phyloP scores from a whole-genome alignment of 179 eudicot species.

The Beta corolliflora region DNA sequence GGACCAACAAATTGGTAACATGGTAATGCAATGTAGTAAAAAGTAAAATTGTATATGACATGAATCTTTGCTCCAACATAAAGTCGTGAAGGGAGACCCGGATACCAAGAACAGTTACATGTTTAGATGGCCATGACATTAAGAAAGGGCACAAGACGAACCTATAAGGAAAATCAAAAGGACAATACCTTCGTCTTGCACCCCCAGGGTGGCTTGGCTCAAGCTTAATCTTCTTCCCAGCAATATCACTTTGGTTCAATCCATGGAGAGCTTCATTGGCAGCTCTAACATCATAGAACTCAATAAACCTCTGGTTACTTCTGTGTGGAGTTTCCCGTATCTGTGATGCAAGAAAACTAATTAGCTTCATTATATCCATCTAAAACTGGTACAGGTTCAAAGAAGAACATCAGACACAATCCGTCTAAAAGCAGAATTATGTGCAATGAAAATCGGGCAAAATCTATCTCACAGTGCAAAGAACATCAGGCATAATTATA shows the following conservation, averaged over 20 bases:
- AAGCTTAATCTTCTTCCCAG: slow-evolving; percentile 54
- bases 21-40: too few relatives aligned
- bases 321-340: slow-evolving; percentile 51
- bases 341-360: slow-evolving; percentile 35
- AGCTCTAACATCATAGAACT: slow-evolving; percentile 71
- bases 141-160: background rate
- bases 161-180: background rate
- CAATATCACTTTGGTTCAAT: slow-evolving; percentile 54
- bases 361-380: background rate
- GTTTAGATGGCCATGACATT: background rate
- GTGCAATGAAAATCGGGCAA: background rate
- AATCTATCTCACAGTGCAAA: background rate
- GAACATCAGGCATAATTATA: background rate
- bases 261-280: slow-evolving; percentile 69
- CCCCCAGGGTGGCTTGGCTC: slow-evolving; percentile 50
- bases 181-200: slow-evolving; percentile 40
- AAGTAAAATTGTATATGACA: background rate
- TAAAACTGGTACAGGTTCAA: background rate
- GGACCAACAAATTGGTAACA: background rate
- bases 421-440: background rate
- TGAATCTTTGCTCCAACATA: background rate
- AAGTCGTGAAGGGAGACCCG: too few relatives aligned
- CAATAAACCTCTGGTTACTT: slow-evolving; percentile 49
- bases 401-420: background rate
- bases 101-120: too few relatives aligned